Conservation (phyloP, 2,329 filamentous ascomycete species). For the Fusarium torulosum region DNA sequence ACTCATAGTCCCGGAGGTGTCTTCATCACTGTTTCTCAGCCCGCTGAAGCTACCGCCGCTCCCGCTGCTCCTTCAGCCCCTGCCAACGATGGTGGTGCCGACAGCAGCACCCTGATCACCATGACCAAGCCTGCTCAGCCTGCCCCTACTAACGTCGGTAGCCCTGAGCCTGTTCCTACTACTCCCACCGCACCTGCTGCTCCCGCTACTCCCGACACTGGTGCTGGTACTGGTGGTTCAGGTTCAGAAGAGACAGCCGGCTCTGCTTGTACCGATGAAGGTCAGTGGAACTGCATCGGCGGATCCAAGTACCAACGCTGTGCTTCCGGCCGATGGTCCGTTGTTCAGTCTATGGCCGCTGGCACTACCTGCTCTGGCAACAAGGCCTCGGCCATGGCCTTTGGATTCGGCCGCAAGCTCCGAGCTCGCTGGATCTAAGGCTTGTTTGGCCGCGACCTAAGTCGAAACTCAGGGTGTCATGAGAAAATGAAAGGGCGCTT, state of each 20-base stretch:
- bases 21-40: constrained; percentile 54
- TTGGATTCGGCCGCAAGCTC: constrained; percentile 38
- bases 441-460: constrained; percentile 6
- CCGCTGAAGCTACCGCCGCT: constrained; percentile 42
- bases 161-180: constrained; percentile 27
- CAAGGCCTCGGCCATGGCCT: constrained; percentile 44
- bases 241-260: constrained; percentile 53
- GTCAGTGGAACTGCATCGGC: constrained; percentile 69
- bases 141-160: constrained; percentile 26
- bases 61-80: constrained; percentile 42
- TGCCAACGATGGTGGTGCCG: constrained; percentile 16
- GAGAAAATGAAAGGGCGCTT: constrained; percentile 14
- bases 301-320: constrained; percentile 72
- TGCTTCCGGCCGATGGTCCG: constrained; percentile 69
- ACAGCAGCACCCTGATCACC: constrained; percentile 43
- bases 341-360: constrained; percentile 61
- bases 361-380: constrained; percentile 64
- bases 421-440: constrained; percentile 31
- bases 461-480: constrained; percentile 15
- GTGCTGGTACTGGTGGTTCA: constrained; percentile 41
- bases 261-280: constrained; percentile 64
- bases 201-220: constrained; percentile 27
- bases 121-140: constrained; percentile 42
- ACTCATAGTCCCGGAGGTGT: constrained; percentile 58
- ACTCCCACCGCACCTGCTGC: constrained; percentile 34